These are phyloP conservation scores for Arachnopeziza araneosa DNA, from an alignment of 2,329 filamentous ascomycete genomes.

Conservation along the genomic window DNA sequence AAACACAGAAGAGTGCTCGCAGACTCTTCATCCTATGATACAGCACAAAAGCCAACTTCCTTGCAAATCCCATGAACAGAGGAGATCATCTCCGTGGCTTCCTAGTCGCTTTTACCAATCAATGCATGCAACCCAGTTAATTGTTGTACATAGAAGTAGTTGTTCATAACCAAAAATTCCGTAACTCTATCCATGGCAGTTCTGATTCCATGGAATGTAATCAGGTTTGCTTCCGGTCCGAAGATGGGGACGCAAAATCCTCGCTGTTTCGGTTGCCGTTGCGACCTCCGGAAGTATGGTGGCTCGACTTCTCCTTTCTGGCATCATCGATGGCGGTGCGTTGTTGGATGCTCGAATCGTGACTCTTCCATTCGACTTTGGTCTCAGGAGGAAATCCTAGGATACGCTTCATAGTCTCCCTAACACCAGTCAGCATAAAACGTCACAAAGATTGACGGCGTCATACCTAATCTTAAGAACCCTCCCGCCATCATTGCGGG, in stretches of 20 bases:
- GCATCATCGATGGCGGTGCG: slow-evolving; percentile 86
- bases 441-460: neutral
- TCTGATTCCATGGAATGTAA: slow-evolving; percentile 2
- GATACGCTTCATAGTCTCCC: slow-evolving; percentile 89
- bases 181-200: slow-evolving; percentile 9
- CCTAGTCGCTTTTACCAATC: neutral
- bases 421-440: slow-evolving; percentile 33
- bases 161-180: slow-evolving; percentile 12
- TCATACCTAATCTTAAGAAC: slow-evolving; percentile 92
- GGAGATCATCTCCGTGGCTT: slow-evolving; percentile 3
- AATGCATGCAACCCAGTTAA: slow-evolving; percentile 25
- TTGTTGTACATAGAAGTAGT: slow-evolving; percentile 26
- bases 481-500: slow-evolving; percentile 82
- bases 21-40: slow-evolving; percentile 17
- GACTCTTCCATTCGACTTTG: slow-evolving; percentile 89
- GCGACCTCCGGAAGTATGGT: slow-evolving; percentile 19
- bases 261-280: slow-evolving; percentile 23
- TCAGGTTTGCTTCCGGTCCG: slow-evolving; percentile 22
- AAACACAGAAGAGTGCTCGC: slow-evolving; percentile 7
- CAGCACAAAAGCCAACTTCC: slow-evolving; percentile 13
- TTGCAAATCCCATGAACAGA: slow-evolving; percentile 14
- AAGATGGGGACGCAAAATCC: slow-evolving; percentile 11
- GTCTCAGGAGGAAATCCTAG: slow-evolving; percentile 84
- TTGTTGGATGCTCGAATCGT: slow-evolving; percentile 93
- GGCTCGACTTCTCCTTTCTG: slow-evolving; percentile 70